phyloP scores from a whole-genome alignment of 345 rosid genomes.

The Salix caprea region DNA sequence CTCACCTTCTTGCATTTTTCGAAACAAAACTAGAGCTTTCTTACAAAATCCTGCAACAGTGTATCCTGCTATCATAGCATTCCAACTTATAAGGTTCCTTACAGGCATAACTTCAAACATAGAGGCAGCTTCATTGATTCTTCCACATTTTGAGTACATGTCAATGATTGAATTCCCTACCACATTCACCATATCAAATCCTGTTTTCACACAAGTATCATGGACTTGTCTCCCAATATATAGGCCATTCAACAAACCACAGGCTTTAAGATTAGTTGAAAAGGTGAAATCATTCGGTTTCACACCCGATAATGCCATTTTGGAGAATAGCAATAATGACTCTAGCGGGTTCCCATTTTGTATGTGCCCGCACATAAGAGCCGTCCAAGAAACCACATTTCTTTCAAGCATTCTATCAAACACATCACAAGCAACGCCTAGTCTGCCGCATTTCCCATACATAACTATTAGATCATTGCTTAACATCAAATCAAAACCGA shows the following conservation, averaged over 20 bases:
- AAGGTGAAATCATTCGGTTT: slow-evolving; percentile 77
- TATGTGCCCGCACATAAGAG: slow-evolving; percentile 72
- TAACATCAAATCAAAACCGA: slow-evolving; percentile 37
- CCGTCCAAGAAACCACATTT: slow-evolving; percentile 81
- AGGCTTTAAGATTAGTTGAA: slow-evolving; percentile 67
- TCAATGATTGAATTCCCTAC: slow-evolving; percentile 76
- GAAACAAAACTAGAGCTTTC: slow-evolving; percentile 59
- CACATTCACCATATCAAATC: slow-evolving; percentile 44
- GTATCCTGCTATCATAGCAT: slow-evolving; percentile 66
- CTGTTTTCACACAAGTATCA: slow-evolving; percentile 49
- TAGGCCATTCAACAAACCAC: slow-evolving; percentile 41
- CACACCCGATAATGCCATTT: slow-evolving; percentile 41
- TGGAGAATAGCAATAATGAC: slow-evolving; percentile 41
- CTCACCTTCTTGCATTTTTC: slow-evolving; percentile 38
- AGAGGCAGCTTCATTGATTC: slow-evolving; percentile 46
- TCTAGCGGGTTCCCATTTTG: slow-evolving; percentile 36
- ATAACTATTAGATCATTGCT: slow-evolving; percentile 53
- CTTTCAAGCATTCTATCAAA: slow-evolving; percentile 61
- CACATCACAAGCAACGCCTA: slow-evolving; percentile 44
- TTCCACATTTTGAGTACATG: slow-evolving; percentile 77
- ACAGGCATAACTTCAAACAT: slow-evolving; percentile 45
- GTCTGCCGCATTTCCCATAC: slow-evolving; percentile 57
- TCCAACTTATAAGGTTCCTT: slow-evolving; percentile 66
- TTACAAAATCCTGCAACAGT: slow-evolving; percentile 42
- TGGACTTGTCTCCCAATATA: slow-evolving; percentile 65